Evolutionary conservation across 331 rosid species (phyloP), one percentile per base, ranked within the genome.

Genomic region (Malus hybrid): DNA sequence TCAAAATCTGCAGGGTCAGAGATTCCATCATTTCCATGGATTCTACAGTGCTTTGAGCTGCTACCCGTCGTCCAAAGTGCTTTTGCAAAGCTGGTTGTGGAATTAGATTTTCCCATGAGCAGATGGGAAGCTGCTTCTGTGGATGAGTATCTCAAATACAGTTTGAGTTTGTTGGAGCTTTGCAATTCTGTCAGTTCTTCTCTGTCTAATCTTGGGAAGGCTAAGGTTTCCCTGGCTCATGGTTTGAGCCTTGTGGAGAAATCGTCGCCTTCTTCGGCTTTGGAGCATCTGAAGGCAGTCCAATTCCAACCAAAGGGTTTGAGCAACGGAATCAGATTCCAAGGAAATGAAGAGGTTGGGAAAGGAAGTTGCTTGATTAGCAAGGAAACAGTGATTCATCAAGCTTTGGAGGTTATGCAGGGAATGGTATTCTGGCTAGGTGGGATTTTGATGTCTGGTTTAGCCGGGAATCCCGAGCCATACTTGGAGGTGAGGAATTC

Each of bases 11-110:
- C 34, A 8, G 50, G 33, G 16, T 81, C 87, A 5, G 84, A 73
- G 42, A 19, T 50, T 48, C 19, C 82, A 64, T 87, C 97, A 10
- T 65, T 87, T 32, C 55, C 81, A 15, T 89, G 90, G 88, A 73
- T 91, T 77, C 81, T 31, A 10, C 81, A 79, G 48, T 83, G 87
- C 77, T 84, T 91, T 54, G 80, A 75, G 60, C 69, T 85, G 31
- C 68, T 93, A 7, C 82, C 85, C 4, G 2, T 72, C n/a, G 34
- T 80, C 66, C 79, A 91, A 82, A 80, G 80, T 50, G 89, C 89
- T 28, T 91, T 93, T 69, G 88, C 91, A 33, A 87, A 85, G 79
- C 87, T 93, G 14, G 84, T 86, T 19, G 81, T 66, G 69, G 88
- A 87, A 32, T 77, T 87, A 2, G 97, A 90, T 22, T 80, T 83